Percentiles rank a stretch among this genome's conserved stretches.
Conservation (phyloP, 768 basidiomycete genomes). For the Leccinum barrowsii region DNA sequence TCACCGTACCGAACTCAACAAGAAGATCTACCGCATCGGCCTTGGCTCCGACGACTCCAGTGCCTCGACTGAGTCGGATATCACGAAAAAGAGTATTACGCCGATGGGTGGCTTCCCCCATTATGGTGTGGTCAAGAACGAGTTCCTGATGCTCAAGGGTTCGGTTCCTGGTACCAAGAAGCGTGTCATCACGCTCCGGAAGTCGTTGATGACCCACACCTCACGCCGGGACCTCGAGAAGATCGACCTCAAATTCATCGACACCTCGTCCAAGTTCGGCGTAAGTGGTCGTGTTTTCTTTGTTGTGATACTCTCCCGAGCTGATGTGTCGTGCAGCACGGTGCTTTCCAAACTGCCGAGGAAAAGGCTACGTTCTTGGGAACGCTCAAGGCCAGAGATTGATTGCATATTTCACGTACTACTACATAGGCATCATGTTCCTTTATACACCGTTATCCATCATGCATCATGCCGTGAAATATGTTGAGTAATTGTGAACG, state of each 20-base stretch:
- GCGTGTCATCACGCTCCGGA: constrained; percentile 95
- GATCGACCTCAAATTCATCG: constrained; percentile 97
- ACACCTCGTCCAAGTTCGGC: constrained; percentile 96
- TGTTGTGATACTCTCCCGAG: background rate
- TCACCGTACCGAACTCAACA: constrained; percentile 97
- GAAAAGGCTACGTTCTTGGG: constrained; percentile 96
- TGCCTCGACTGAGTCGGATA: constrained; percentile 92
- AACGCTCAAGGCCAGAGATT: constrained; percentile 82
- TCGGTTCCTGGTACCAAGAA: constrained; percentile 95
- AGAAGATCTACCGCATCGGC: constrained; percentile 97
- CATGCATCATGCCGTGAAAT: constrained; percentile 39
- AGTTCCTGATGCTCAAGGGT: constrained; percentile 96
- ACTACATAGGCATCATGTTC: constrained; percentile 37
- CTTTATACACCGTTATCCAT: constrained; percentile 27
- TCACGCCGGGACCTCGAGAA: constrained; percentile 96
- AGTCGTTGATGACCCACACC: constrained; percentile 95
- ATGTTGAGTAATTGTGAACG: background rate
- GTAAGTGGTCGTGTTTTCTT: constrained; percentile 44
- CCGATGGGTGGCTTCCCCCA: constrained; percentile 99
- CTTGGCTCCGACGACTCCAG: constrained; percentile 72
- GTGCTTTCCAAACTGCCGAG: constrained; percentile 94
- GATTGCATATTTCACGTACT: constrained; percentile 41
- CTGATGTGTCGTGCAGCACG: constrained; percentile 54
- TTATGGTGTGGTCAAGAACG: constrained; percentile 98
- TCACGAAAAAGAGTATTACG: constrained; percentile 90